Conservation (phyloP, 1,284 basidiomycete genomes). For the Fomitopsis schrenkii region DNA sequence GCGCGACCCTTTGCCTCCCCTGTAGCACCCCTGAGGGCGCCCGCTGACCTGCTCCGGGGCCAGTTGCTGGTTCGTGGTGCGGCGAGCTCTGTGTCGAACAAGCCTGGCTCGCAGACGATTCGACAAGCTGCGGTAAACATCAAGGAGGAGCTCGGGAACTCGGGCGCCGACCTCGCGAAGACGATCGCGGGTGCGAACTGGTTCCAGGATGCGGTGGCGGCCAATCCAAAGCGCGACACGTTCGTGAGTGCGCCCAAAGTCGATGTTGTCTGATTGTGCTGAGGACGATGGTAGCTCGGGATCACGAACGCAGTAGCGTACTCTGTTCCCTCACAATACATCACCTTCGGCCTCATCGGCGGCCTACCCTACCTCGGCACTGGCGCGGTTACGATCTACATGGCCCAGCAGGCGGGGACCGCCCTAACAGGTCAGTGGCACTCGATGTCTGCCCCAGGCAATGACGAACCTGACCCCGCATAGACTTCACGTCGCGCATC, state of each 20-base stretch:
- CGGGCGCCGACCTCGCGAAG: conserved; percentile 67
- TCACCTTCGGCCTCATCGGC: conserved; percentile 64
- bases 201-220: conserved; percentile 42
- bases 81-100: conserved; percentile 58
- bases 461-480: neutral
- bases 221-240: conserved; percentile 31
- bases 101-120: conserved; percentile 69
- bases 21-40: neutral
- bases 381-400: conserved; percentile 73
- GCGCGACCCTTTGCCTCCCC: neutral
- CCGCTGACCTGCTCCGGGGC: conserved; percentile 2
- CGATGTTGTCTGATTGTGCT: neutral
- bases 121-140: conserved; percentile 70
- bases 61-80: conserved; percentile 29
- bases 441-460: neutral
- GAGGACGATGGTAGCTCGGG: conserved; percentile 43
- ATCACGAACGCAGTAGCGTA: conserved; percentile 67
- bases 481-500: conserved; percentile 52
- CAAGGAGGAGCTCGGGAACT: conserved; percentile 71
- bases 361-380: conserved; percentile 84
- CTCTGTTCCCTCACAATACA: conserved; percentile 62
- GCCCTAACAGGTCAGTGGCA: conserved; percentile 44
- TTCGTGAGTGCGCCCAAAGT: conserved; percentile 47
- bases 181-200: conserved; percentile 66
- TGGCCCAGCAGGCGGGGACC: conserved; percentile 75